Conservation (phyloP, 495 filamentous ascomycete species). For the Hypoxylon intermedium region DNA sequence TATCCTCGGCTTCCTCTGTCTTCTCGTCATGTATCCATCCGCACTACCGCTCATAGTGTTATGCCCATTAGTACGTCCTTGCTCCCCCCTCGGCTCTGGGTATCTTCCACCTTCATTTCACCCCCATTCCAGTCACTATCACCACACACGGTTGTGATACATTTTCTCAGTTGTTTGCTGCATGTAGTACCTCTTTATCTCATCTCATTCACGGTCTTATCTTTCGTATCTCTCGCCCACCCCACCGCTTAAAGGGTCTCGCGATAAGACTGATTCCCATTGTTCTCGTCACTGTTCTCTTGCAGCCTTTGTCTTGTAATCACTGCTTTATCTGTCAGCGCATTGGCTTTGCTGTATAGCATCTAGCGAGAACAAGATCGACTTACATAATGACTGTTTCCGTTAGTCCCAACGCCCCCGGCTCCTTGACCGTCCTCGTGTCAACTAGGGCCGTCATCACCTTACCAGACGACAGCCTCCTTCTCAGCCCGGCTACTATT, state of each 20-base stretch:
- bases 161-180: background rate
- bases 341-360: conserved; percentile 20
- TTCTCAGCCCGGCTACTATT: conserved; percentile 71
- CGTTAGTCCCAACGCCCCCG: conserved; percentile 24
- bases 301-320: conserved; percentile 11
- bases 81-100: conserved; percentile 9
- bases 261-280: conserved; percentile 27
- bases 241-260: conserved; percentile 4
- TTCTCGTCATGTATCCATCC: conserved; percentile 24
- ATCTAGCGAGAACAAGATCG: conserved; percentile 5
- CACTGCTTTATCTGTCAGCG: conserved; percentile 6
- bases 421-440: conserved; percentile 67
- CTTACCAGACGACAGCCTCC: conserved; percentile 61
- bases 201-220: conserved; percentile 17
- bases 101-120: conserved; percentile 11
- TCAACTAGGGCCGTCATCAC: conserved; percentile 85
- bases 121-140: conserved; percentile 10
- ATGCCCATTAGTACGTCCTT: conserved; percentile 11
- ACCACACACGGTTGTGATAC: conserved; percentile 9
- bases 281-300: conserved; percentile 16
- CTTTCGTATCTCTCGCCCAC: conserved; percentile 21
- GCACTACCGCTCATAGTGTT: conserved; percentile 16
- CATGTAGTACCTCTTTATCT: conserved; percentile 17
- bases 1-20: conserved; percentile 13
- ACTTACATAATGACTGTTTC: conserved; percentile 39